Percentiles rank a stretch among this genome's conserved stretches.
Evolutionary conservation across 352 stramenopile genomes (phyloP).

Genomic region (Globisporangium spinosum): DNA sequence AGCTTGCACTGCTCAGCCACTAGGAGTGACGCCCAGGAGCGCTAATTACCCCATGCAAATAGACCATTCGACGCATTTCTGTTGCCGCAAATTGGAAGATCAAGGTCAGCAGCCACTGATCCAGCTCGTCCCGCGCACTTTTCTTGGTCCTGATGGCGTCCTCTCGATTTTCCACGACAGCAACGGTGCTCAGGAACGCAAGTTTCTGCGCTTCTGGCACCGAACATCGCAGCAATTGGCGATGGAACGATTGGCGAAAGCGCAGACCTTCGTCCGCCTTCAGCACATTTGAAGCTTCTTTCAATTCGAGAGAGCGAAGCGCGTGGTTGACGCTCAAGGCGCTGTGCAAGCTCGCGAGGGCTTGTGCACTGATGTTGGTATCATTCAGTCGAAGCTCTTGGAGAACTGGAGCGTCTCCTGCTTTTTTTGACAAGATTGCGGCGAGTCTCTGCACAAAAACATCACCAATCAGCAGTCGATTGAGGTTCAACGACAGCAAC

Average conservation of each 20-base stretch:
- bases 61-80: neutral
- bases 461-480: slow-evolving; percentile 4
- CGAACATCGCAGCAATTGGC: neutral
- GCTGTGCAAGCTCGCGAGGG: neutral
- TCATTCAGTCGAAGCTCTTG: slow-evolving; percentile 10
- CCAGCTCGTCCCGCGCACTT: neutral
- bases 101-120: neutral
- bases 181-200: slow-evolving; percentile 1
- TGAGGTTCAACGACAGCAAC: slow-evolving; percentile 8
- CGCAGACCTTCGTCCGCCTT: neutral
- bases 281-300: neutral
- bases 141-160: neutral
- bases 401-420: neutral
- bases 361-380: neutral
- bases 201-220: neutral
- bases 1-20: neutral
- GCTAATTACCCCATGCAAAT: neutral
- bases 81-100: slow-evolving; percentile 8
- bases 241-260: neutral
- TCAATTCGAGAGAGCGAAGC: slow-evolving; percentile 3
- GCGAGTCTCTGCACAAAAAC: slow-evolving; percentile 1
- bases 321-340: neutral
- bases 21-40: slow-evolving; percentile 9
- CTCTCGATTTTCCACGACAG: neutral
- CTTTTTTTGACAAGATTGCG: neutral